These are phyloP conservation scores for Lathyrus oleraceus DNA, from an alignment of 306 rosid genomes.

Conservation along the genomic window DNA sequence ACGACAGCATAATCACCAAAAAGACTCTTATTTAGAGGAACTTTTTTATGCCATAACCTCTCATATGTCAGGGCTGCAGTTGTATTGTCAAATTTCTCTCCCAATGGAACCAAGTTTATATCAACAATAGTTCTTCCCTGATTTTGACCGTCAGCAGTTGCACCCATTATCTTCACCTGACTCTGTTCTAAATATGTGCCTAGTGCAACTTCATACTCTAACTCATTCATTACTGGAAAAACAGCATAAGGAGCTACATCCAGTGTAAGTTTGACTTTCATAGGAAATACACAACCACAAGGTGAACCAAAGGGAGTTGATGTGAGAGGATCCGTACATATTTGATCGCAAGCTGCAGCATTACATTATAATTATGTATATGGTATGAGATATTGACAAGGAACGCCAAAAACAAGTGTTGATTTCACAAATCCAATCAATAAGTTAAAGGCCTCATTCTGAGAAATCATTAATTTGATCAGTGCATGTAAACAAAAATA, in stretches of 20 bases:
- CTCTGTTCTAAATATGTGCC: conserved; percentile 92
- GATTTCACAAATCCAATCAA: conserved; percentile 25
- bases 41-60: conserved; percentile 87
- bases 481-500: conserved; percentile 6
- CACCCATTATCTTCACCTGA: conserved; percentile 99
- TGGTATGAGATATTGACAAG: conserved; percentile 49
- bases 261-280: conserved; percentile 87
- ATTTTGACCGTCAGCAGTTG: conserved; percentile 83
- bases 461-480: conserved; percentile 1
- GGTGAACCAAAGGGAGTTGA: conserved; percentile 94
- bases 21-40: conserved; percentile 76
- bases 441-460: neutral
- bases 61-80: conserved; percentile 84
- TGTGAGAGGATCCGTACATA: conserved; percentile 83
- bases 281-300: conserved; percentile 98
- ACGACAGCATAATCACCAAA: conserved; percentile 80
- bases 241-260: conserved; percentile 88
- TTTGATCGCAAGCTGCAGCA: conserved; percentile 83
- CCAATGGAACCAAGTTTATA: conserved; percentile 88
- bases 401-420: conserved; percentile 39
- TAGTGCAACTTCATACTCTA: conserved; percentile 86
- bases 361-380: conserved; percentile 49
- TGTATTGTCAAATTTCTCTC: conserved; percentile 94
- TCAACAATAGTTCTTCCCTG: conserved; percentile 88
- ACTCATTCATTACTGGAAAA: conserved; percentile 89